A percentile compares a stretch with the other conserved stretches of the same genome.
Evolutionary conservation across 371 early-diverging fungal species (phyloP).

Genomic region (Thermomucor indicae-seudaticae): DNA sequence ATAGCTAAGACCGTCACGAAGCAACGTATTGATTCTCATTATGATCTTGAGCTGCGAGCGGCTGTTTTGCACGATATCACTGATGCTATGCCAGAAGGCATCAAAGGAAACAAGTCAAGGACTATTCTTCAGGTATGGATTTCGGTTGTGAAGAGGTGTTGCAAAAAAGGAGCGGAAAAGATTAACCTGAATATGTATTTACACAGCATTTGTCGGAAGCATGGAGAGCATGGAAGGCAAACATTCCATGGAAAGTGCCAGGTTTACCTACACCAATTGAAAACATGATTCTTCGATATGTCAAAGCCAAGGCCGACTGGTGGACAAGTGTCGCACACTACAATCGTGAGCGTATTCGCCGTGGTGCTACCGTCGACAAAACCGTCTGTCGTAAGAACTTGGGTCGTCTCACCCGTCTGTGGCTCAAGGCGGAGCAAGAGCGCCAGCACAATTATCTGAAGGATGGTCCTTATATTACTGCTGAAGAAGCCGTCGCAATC

Average conservation of each 20-base stretch:
- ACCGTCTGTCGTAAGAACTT: slow-evolving; percentile 97
- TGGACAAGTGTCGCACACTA: slow-evolving; percentile 98
- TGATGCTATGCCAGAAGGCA: slow-evolving; percentile 98
- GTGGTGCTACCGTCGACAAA: slow-evolving; percentile 99
- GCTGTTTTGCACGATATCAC: slow-evolving; percentile 97
- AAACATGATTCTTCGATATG: slow-evolving; percentile 97
- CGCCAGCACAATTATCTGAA: slow-evolving; percentile 98
- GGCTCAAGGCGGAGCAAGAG: slow-evolving; percentile 98
- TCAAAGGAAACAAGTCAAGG: slow-evolving; percentile 93
- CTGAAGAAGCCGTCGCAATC: slow-evolving; percentile 97
- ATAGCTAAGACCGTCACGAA: slow-evolving; percentile 98
- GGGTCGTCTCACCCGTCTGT: slow-evolving; percentile 97
- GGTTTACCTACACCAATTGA: slow-evolving; percentile 97
- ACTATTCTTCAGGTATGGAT: too few relatives aligned
- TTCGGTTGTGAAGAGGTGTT: too few relatives aligned
- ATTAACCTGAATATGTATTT: neutral
- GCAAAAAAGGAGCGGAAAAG: neutral
- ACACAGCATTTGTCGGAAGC: slow-evolving; percentile 98
- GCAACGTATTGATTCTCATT: slow-evolving; percentile 98
- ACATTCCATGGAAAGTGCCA: slow-evolving; percentile 98
- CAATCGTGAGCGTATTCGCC: slow-evolving; percentile 97
- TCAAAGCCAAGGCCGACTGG: slow-evolving; percentile 99
- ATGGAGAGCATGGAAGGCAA: slow-evolving; percentile 99
- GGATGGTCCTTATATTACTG: slow-evolving; percentile 96
- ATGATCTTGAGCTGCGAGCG: slow-evolving; percentile 95